Evolutionary conservation across 2,329 filamentous ascomycete species (phyloP).

Genomic region (Dryadomyces sulphureus): DNA sequence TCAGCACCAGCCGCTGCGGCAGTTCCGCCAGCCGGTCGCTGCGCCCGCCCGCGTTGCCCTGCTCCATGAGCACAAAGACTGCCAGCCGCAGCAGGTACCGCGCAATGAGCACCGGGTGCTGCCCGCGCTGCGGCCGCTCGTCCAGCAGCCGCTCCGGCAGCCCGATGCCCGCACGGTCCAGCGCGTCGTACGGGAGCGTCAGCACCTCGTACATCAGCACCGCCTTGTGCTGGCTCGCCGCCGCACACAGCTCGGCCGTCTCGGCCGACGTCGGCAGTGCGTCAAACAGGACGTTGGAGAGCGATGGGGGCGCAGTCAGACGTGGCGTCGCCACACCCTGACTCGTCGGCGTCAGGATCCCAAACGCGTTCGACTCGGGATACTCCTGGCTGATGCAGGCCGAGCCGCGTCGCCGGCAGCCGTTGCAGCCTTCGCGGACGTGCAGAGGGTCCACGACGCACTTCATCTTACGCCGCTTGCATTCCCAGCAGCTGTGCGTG

Average conservation of each 20-base stretch:
- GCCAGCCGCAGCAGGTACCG: slow-evolving; percentile 17
- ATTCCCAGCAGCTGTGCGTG: slow-evolving; percentile 43
- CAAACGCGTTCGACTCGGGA: slow-evolving; percentile 13
- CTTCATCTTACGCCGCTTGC: slow-evolving; percentile 37
- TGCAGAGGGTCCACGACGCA: slow-evolving; percentile 26
- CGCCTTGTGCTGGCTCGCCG: background rate
- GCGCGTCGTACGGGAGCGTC: background rate
- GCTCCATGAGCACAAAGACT: slow-evolving; percentile 15
- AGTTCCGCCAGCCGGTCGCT: slow-evolving; percentile 1
- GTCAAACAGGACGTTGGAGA: background rate
- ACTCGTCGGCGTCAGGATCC: background rate
- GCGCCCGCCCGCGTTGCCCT: background rate
- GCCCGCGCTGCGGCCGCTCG: slow-evolving; percentile 9
- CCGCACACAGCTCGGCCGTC: background rate
- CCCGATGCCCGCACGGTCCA: background rate
- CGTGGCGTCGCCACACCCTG: too few species aligned
- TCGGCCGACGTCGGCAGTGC: background rate
- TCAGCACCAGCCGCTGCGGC: slow-evolving; percentile 21
- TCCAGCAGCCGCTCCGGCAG: background rate
- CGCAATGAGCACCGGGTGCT: slow-evolving; percentile 13
- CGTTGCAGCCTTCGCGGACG: slow-evolving; percentile 22
- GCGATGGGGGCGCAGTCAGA: too few species aligned
- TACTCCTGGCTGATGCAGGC: slow-evolving; percentile 33
- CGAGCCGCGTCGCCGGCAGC: slow-evolving; percentile 27
- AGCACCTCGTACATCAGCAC: background rate